Percentiles rank a stretch among this genome's conserved stretches.
These are phyloP conservation scores for Beta corolliflora DNA, from an alignment of 179 eudicot species.

Conservation along the genomic window DNA sequence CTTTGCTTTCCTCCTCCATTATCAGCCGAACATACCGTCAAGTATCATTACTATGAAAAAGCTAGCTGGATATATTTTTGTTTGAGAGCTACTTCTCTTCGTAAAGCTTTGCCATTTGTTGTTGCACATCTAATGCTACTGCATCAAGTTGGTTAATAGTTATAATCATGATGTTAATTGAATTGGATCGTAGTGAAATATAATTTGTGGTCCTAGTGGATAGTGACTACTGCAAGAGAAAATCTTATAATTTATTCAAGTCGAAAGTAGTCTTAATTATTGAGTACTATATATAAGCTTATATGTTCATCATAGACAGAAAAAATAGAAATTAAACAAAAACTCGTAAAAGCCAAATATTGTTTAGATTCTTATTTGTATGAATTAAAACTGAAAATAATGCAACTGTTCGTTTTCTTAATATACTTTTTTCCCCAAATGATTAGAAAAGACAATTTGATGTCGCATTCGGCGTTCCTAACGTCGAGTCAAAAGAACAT, in stretches of 20 bases:
- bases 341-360: neutral
- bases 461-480: neutral
- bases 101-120: no score
- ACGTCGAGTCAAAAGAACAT: neutral
- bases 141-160: neutral
- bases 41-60: no score
- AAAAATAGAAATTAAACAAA: neutral
- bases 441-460: conserved; percentile 17
- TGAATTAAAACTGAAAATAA: neutral
- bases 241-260: neutral
- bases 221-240: neutral
- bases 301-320: no score
- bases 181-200: neutral
- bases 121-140: neutral
- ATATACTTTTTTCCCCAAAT: neutral
- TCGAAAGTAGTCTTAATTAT: neutral
- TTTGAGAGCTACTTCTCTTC: no score
- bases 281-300: neutral
- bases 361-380: conserved; percentile 1
- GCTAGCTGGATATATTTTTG: no score
- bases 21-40: no score
- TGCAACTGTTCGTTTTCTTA: neutral
- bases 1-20: no score
- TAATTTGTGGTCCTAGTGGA: conserved; percentile 15
- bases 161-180: conserved; percentile 5